These are phyloP conservation scores for Zopfochytrium polystomum DNA, from an alignment of 371 early-diverging fungal genomes.

Conservation along the genomic window DNA sequence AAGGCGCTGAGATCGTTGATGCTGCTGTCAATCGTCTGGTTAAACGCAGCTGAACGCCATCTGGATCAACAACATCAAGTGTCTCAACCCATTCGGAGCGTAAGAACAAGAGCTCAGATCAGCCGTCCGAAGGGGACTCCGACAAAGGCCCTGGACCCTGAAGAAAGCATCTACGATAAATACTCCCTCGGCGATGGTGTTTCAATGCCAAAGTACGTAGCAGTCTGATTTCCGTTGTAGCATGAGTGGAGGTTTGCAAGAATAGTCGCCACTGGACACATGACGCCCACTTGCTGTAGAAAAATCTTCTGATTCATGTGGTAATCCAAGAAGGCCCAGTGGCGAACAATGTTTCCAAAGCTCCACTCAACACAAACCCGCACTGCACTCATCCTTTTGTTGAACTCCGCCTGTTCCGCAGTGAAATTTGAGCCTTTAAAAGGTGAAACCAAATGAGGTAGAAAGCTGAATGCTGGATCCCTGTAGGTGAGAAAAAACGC, in stretches of 20 bases:
- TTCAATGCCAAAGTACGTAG: slow-evolving; percentile 7
- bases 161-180: no score
- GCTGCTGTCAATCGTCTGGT: no score
- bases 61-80: no score
- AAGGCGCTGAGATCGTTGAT: no score
- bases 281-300: slow-evolving; percentile 9
- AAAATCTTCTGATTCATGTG: slow-evolving; percentile 17
- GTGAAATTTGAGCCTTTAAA: slow-evolving; percentile 12
- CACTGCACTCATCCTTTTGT: slow-evolving; percentile 14
- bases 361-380: slow-evolving; percentile 21
- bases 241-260: slow-evolving; percentile 16
- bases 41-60: no score
- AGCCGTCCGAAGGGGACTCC: no score
- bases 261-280: slow-evolving; percentile 14
- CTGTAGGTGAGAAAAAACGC: slow-evolving; percentile 20
- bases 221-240: slow-evolving; percentile 1
- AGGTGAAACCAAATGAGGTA: slow-evolving; percentile 1
- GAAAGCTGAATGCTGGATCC: slow-evolving; percentile 15
- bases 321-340: slow-evolving; percentile 27
- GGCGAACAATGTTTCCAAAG: slow-evolving; percentile 16
- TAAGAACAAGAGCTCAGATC: no score
- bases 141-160: no score
- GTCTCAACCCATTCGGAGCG: no score
- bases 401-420: slow-evolving; percentile 11
- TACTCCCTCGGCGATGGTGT: slow-evolving; percentile 12